Percentiles rank a stretch among this genome's conserved stretches.
Evolutionary conservation across 768 basidiomycete species (phyloP).

Genomic region (Lactarius sp.): DNA sequence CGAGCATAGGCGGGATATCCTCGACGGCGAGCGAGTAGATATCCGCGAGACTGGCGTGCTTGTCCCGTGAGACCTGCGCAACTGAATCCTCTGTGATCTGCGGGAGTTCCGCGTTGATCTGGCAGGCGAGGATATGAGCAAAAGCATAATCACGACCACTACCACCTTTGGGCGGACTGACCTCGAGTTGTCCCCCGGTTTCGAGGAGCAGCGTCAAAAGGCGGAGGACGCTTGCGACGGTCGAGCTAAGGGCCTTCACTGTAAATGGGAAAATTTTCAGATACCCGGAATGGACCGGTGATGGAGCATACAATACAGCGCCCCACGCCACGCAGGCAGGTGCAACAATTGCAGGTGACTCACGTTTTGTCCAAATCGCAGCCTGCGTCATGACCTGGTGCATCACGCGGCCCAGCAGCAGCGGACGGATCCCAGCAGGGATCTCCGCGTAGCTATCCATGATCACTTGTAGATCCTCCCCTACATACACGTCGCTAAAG

Average conservation of each 20-base stretch:
- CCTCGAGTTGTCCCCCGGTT: constrained; percentile 12
- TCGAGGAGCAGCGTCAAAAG: constrained; percentile 13
- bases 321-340: neutral
- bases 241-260: constrained; percentile 21
- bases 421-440: constrained; percentile 17
- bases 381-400: constrained; percentile 13
- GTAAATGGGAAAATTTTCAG: neutral
- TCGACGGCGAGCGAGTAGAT: constrained; percentile 12
- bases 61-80: constrained; percentile 17
- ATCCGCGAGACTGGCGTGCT: constrained; percentile 12
- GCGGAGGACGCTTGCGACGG: constrained; percentile 8
- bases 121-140: neutral
- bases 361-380: constrained; percentile 23
- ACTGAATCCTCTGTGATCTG: constrained; percentile 13
- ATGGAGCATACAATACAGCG: neutral
- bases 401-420: constrained; percentile 19
- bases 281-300: neutral
- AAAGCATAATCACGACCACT: too few species aligned
- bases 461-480: constrained; percentile 10
- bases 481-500: constrained; percentile 15
- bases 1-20: constrained; percentile 23
- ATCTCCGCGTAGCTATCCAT: constrained; percentile 18
- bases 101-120: constrained; percentile 13
- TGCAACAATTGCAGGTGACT: neutral
- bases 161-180: neutral